phyloP scores from a whole-genome alignment of 257 asterid genomes.

The Solanum habrochaites region DNA sequence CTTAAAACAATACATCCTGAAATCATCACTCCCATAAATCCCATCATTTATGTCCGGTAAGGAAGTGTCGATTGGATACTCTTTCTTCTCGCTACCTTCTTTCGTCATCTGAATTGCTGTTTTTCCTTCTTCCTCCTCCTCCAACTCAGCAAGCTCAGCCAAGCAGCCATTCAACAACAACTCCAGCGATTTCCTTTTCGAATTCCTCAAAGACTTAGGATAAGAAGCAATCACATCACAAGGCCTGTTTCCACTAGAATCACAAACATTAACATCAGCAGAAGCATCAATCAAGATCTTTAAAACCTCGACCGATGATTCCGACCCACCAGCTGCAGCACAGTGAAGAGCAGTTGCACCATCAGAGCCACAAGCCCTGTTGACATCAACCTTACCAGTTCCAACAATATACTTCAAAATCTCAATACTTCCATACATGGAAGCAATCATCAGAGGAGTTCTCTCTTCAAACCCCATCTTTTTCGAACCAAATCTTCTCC shows the following conservation, averaged over 20 bases:
- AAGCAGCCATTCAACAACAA: slow-evolving; percentile 45
- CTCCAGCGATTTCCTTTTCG: slow-evolving; percentile 38
- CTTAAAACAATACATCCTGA: slow-evolving; percentile 46
- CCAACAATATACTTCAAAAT: slow-evolving; percentile 44
- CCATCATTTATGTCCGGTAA: slow-evolving; percentile 39
- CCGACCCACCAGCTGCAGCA: slow-evolving; percentile 65
- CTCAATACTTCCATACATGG: slow-evolving; percentile 59
- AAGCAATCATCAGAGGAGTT: slow-evolving; percentile 66
- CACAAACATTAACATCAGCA: slow-evolving; percentile 35
- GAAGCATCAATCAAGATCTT: slow-evolving; percentile 41
- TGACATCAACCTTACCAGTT: slow-evolving; percentile 48
- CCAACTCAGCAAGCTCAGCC: slow-evolving; percentile 11
- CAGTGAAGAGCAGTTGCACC: slow-evolving; percentile 86
- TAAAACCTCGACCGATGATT: slow-evolving; percentile 34
- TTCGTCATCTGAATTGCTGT: not conserved
- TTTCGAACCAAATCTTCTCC: slow-evolving; percentile 47
- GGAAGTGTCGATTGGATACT: slow-evolving; percentile 51
- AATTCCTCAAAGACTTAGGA: slow-evolving; percentile 18
- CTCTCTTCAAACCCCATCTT: slow-evolving; percentile 75
- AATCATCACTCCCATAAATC: slow-evolving; percentile 35
- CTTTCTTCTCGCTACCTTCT: slow-evolving; percentile 49
- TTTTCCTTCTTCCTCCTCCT: slow-evolving; percentile 23
- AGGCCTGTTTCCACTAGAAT: slow-evolving; percentile 52
- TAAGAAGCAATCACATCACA: slow-evolving; percentile 43
- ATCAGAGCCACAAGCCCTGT: slow-evolving; percentile 59